Evolutionary conservation across 257 asterid genomes (phyloP).

Genomic region (Solanum virginianum): DNA sequence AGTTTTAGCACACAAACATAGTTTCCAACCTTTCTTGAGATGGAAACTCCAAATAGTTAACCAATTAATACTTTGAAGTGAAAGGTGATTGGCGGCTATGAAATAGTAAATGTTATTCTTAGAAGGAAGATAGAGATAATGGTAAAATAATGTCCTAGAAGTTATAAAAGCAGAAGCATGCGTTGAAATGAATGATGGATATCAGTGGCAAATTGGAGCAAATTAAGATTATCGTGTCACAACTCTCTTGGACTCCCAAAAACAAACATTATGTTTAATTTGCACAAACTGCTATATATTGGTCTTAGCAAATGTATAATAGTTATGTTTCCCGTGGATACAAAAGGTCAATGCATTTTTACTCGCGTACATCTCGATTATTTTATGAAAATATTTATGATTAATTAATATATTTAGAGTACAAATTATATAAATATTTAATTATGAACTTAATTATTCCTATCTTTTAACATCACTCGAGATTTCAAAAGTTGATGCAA

Average conservation of each 20-base stretch:
- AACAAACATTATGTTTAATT: slow-evolving; percentile 12
- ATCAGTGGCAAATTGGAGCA: not conserved
- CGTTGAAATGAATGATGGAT: slow-evolving; percentile 1
- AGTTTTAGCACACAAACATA: not conserved
- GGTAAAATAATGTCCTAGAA: not conserved
- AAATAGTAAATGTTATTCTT: not conserved
- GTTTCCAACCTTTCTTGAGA: not conserved
- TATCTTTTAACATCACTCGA: not conserved
- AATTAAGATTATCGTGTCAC: slow-evolving; percentile 3
- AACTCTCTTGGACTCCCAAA: slow-evolving; percentile 9
- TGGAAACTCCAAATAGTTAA: not conserved
- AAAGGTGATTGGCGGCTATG: slow-evolving; percentile 6
- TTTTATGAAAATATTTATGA: not conserved
- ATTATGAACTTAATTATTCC: not conserved
- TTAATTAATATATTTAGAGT: no score
- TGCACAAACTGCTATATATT: slow-evolving; percentile 8
- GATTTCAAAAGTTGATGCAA: not conserved
- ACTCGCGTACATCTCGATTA: not conserved
- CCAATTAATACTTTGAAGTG: not conserved
- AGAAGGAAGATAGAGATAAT: not conserved
- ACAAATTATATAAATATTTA: not conserved
- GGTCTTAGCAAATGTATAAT: not conserved
- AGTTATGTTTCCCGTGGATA: not conserved
- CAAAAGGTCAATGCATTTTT: not conserved
- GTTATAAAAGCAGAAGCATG: not conserved